These are phyloP conservation scores for Striga hermonthica DNA, from an alignment of 305 asterid genomes.

Conservation along the genomic window DNA sequence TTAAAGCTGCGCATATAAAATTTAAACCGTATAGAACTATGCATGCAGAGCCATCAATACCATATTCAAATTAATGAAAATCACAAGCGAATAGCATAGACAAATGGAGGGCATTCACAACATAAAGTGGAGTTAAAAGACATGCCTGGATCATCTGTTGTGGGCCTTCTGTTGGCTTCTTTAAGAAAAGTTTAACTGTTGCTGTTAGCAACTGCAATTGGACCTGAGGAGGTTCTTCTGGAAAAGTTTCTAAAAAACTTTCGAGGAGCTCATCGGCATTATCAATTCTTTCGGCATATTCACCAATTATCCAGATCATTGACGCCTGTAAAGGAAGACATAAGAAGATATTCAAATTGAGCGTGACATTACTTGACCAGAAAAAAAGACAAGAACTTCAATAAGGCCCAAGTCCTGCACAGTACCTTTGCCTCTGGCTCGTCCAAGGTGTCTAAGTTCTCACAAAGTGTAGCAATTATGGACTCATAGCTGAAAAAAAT, in stretches of 20 bases:
- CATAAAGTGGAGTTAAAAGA: conserved; percentile 21
- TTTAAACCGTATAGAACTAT: background rate
- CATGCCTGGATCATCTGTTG: conserved; percentile 99
- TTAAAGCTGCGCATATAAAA: background rate
- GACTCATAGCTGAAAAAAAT: conserved; percentile 75
- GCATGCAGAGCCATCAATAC: conserved; percentile 2
- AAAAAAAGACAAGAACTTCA: conserved; percentile 23
- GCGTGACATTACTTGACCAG: conserved; percentile 13
- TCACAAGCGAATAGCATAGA: conserved; percentile 1
- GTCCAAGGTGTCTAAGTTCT: conserved; percentile 96
- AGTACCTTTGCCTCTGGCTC: conserved; percentile 99
- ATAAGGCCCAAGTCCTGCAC: conserved; percentile 21
- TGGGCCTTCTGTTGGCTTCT: conserved; percentile 99
- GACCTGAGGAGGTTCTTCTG: conserved; percentile 98
- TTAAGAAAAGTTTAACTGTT: conserved; percentile 96
- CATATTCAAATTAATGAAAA: conserved; percentile 20
- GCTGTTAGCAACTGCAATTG: conserved; percentile 97
- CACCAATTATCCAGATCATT: conserved; percentile 99
- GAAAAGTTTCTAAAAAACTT: conserved; percentile 95
- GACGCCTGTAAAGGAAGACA: conserved; percentile 68
- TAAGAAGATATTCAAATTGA: conserved; percentile 28
- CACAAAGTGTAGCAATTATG: conserved; percentile 98
- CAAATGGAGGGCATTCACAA: conserved; percentile 20
- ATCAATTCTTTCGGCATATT: conserved; percentile 99
- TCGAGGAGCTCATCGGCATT: conserved; percentile 99